Percentiles rank a stretch among this genome's conserved stretches.
These are phyloP conservation scores for Hypericum perforatum DNA, from an alignment of 345 rosid species.

Conservation along the genomic window DNA sequence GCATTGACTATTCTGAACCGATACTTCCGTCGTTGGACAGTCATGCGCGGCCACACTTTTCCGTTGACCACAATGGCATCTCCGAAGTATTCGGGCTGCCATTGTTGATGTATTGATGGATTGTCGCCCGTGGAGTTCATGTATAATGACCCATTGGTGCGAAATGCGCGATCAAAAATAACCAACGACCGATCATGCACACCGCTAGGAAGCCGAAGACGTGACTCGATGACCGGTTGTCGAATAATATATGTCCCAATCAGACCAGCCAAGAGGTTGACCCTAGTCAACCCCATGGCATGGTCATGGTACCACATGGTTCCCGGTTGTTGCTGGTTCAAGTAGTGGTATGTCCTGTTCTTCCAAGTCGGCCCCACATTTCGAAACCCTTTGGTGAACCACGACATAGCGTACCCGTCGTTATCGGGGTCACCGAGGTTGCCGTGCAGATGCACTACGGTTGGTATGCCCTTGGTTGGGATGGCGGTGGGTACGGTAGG, in stretches of 20 bases:
- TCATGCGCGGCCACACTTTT: slow-evolving; percentile 19
- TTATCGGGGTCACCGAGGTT: slow-evolving; percentile 8
- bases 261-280: slow-evolving; percentile 20
- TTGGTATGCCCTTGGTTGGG: slow-evolving; percentile 16
- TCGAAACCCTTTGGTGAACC: slow-evolving; percentile 15
- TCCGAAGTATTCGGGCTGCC: slow-evolving; percentile 14
- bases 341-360: slow-evolving; percentile 6
- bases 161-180: slow-evolving; percentile 16
- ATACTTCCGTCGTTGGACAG: slow-evolving; percentile 12
- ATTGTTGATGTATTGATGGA: slow-evolving; percentile 14
- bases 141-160: slow-evolving; percentile 16
- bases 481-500: slow-evolving; percentile 11
- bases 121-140: slow-evolving; percentile 15
- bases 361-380: slow-evolving; percentile 12
- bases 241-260: slow-evolving; percentile 10
- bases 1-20: slow-evolving; percentile 17
- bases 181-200: slow-evolving; percentile 16
- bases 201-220: slow-evolving; percentile 8
- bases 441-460: slow-evolving; percentile 22
- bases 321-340: slow-evolving; percentile 12
- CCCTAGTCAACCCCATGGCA: slow-evolving; percentile 14
- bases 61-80: slow-evolving; percentile 18
- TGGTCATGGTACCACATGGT: slow-evolving; percentile 24
- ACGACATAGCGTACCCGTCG: slow-evolving; percentile 13
- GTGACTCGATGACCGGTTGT: slow-evolving; percentile 1